Base-by-base conservation (phyloP, 805 yeast species). In the Kodamaea kaohsiungensis region DNA sequence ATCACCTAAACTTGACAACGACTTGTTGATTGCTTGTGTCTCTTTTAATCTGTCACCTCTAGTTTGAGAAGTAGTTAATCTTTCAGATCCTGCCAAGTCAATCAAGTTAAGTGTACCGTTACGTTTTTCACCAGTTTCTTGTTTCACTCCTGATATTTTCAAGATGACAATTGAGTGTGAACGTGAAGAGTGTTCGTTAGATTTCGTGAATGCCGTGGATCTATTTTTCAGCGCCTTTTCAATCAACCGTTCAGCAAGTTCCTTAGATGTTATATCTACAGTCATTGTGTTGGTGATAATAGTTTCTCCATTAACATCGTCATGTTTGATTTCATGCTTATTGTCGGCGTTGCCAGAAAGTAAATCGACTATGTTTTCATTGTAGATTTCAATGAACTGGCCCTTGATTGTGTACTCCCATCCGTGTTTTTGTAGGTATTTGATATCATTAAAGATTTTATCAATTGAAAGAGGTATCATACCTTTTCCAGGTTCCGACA, bases 61-160 rank as follows among this genome's bases (percentile, higher is more conserved):
- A 0, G 84, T 96, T 62, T 86, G 88, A 0, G 97, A 88, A 15
- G 82, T 78, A 8, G 85, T 69, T 13, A 92, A 75, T 54, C 98
- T 77, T 72, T 93, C 99, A 0, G 97, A 90, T 1, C 99, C 99
- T 0, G 99, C 99, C 53, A 93, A 75, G 70, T 93, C 99, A 48
- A 95, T 85, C 52, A 93, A 72, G 64, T 93, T 92, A 54, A 93
- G 73, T 1, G 82, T 78, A 9, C 97, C 95, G n/a, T 64, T 59
- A 49, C 71, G 62, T 1, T 58, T 55, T 27, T 81, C 82, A 8
- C 63, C 61, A 16, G 45, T 40, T 16, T 16, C 45, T 1, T 58
- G 16, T 62, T 89, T 84, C 2, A 48, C 51, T 0, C 97, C 96
- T 1, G 65, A 53, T 12, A 93, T 71, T 15, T 77, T 71, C 2